Base-by-base conservation (phyloP, 192 early-diverging fungal species). In the Cladochytrium replicatum region DNA sequence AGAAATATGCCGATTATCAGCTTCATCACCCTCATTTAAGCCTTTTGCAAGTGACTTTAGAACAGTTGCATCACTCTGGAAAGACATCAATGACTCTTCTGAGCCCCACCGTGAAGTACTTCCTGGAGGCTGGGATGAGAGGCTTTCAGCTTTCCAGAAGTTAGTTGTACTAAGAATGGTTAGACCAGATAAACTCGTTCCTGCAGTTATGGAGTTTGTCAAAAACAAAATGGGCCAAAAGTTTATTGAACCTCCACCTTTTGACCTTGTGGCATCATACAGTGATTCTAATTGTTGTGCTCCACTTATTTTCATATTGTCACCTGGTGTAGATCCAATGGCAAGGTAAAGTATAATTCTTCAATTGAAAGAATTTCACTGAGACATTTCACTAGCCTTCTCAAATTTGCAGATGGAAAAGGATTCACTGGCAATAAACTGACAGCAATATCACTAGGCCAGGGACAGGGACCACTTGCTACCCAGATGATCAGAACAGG, bases 161-260 rank as follows among this genome's bases (percentile, higher is more conserved):
- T 44, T 78, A 1, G 47, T 77, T 29, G 57, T 77, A 17, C 41
- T 74, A 8, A 26, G 74, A 6, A 57, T 71, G 23, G 46, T 78
- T 15, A 27, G 76, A 21, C 73, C 76, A 5, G 76, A 78, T 32
- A 74, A 74, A 38, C 55, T 78, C 6, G 71, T 78, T 8, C 71
- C 74, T 8, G 71, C 55, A 19, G 57, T 78, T 21, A 74, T 72
- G 63, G 74, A 78, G 29, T 78, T 77, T 60, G 76, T 78, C 27
- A 75, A 59, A 25, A 59, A 44, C 30, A 63, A 67, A 42, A 74
- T 78, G 67, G 76, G 76, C 0, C 63, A 61, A 29, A 77, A 78
- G 59, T 78, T 64, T 46, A 69, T 78, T 23, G 76, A 78, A 44
- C 76, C 76, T 3, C 76, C 76, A 15, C 74, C 71, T 32, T 78